Evolutionary conservation across 2,329 filamentous ascomycete genomes (phyloP).

Genomic region (Nigrospora oryzae): DNA sequence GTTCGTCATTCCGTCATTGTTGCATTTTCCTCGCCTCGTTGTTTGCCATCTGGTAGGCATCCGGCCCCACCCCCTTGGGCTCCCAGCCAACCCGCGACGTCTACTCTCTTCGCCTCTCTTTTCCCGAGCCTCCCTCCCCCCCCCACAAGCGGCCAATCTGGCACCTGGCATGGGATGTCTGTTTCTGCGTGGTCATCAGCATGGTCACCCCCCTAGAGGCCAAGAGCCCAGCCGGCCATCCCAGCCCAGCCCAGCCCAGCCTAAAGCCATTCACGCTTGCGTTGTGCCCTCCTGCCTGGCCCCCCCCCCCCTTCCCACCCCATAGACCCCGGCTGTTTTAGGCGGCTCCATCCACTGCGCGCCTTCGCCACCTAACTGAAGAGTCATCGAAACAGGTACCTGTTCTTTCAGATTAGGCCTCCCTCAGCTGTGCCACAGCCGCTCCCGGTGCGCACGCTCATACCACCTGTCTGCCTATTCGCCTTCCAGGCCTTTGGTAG

Average conservation of each 20-base stretch:
- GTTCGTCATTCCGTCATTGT: no score
- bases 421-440: not conserved
- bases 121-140: not conserved
- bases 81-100: not conserved
- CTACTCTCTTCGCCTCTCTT: not conserved
- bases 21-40: not conserved
- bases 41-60: constrained; percentile 20
- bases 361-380: constrained; percentile 24
- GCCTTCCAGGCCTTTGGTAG: not conserved
- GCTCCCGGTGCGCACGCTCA: not conserved
- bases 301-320: no score
- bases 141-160: not conserved
- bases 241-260: constrained; percentile 2
- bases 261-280: not conserved
- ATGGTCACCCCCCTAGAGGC: not conserved
- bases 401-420: not conserved
- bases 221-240: not conserved
- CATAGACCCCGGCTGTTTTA: not conserved
- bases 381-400: constrained; percentile 19
- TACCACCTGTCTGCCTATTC: not conserved
- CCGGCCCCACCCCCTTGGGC: constrained; percentile 8
- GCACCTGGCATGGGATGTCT: not conserved
- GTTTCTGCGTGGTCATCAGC: not conserved
- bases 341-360: constrained; percentile 7
- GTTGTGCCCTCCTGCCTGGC: no score